Conservation (phyloP, 768 basidiomycete species). For the Amanita inopinata region DNA sequence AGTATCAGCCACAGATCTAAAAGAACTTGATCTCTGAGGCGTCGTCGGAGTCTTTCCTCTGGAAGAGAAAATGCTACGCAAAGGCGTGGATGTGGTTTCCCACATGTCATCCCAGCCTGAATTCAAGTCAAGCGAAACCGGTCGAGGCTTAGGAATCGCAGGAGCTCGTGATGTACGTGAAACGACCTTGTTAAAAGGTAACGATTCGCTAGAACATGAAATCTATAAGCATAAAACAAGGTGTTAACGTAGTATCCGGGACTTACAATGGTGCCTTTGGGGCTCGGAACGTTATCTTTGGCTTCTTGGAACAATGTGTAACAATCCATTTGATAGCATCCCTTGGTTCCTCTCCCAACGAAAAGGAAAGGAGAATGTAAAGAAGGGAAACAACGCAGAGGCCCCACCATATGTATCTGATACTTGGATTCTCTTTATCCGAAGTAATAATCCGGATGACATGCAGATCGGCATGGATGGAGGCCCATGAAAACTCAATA, state of each 20-base stretch:
- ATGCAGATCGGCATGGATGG: conserved; percentile 33
- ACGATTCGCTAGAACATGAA: background rate
- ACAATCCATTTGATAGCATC: conserved; percentile 27
- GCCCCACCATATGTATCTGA: conserved; percentile 30
- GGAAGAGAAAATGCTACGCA: background rate
- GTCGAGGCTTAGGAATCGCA: background rate
- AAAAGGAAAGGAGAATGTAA: conserved; percentile 26
- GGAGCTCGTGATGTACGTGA: background rate
- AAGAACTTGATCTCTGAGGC: conserved; percentile 2
- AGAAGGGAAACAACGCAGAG: conserved; percentile 28
- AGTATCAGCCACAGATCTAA: background rate
- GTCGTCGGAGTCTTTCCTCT: conserved; percentile 3
- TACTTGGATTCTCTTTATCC: conserved; percentile 17
- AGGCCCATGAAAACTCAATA: conserved; percentile 36
- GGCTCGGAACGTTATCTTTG: background rate
- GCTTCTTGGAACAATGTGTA: background rate
- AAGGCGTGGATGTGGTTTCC: conserved; percentile 13
- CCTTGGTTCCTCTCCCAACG: conserved; percentile 28
- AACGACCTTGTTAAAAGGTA: background rate
- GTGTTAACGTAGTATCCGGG: background rate
- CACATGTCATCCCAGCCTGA: conserved; percentile 45
- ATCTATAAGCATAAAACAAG: background rate
- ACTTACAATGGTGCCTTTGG: background rate
- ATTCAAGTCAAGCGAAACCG: conserved; percentile 23
- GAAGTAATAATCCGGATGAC: conserved; percentile 24